Evolutionary conservation across 1,139 yeast genomes (phyloP).

Genomic region (Blastobotrys malaysiensis): DNA sequence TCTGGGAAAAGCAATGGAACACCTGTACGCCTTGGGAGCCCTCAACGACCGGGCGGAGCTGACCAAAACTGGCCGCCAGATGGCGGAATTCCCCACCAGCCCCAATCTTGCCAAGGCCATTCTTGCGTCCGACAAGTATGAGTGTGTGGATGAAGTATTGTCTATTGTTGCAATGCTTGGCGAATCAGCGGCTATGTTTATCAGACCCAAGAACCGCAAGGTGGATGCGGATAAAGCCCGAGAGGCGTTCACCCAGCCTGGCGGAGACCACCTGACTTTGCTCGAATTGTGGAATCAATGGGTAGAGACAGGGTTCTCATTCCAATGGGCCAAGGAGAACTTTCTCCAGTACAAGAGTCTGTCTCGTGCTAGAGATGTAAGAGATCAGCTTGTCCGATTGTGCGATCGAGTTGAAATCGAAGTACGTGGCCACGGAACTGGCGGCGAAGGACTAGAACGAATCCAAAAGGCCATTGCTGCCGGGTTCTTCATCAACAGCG

Average conservation of each 20-base stretch:
- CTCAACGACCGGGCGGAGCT: conserved; percentile 72
- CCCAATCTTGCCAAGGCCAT: conserved; percentile 82
- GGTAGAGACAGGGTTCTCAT: conserved; percentile 64
- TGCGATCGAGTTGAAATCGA: conserved; percentile 56
- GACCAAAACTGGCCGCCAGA: conserved; percentile 71
- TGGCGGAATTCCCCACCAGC: conserved; percentile 92
- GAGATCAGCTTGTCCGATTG: conserved; percentile 61
- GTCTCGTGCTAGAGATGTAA: conserved; percentile 62
- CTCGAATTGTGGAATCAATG: conserved; percentile 73
- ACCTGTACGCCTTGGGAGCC: conserved; percentile 82
- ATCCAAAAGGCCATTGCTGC: conserved; percentile 67
- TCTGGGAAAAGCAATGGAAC: conserved; percentile 69
- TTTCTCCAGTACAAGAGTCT: conserved; percentile 72
- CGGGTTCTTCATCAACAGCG: conserved; percentile 81
- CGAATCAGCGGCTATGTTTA: conserved; percentile 69
- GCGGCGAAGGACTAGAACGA: conserved; percentile 28
- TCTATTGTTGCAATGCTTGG: conserved; percentile 78
- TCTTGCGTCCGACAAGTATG: conserved; percentile 53
- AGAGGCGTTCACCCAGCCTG: conserved; percentile 48
- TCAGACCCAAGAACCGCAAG: conserved; percentile 64
- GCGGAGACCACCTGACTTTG: conserved; percentile 77
- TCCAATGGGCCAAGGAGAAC: conserved; percentile 84
- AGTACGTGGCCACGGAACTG: conserved; percentile 24
- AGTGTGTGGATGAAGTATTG: conserved; percentile 60
- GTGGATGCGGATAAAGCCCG: conserved; percentile 61